Base-by-base conservation (phyloP, 768 basidiomycete species). In the Leucosporidium creatinivorum region DNA sequence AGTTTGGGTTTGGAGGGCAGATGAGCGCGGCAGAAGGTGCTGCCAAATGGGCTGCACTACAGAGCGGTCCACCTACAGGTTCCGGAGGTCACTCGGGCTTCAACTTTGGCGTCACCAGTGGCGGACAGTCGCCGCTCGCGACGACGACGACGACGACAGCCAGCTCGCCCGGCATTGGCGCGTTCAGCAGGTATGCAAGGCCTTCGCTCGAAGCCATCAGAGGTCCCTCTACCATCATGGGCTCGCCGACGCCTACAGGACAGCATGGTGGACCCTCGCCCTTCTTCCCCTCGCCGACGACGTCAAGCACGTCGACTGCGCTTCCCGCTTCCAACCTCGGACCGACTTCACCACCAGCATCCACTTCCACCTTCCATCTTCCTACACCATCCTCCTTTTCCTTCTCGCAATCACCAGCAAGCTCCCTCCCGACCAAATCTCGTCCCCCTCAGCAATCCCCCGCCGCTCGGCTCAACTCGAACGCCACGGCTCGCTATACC, bases 401-500 rank as follows among this genome's bases (percentile, higher is more conserved):
- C 23, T 51, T 51, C 21, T 51, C 50, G 8, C 23, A 26, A 23
- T 23, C 50, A 51, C 50, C 50, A 26, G 23, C 50, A 51, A 51
- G 17, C 21, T 26, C 23, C 23, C 50, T 23, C n/a, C 50, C 21
- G 17, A 23, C 50, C 50, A 5, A 6, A 2, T 23, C 50, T 13
- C 50, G 23, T 9, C 39, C 39, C 10, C 39, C 39, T 44, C 39
- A 44, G 15, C 39, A 44, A 44, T 44, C 39, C 39, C 15, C 39
- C 10, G 39, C 39, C 39, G 39, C 15, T 44, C 39, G 39, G 10
- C 39, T 51, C 50, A 26, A 26, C 50, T 7, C 23, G 18, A 26
- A 51, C 21, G 13, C 21, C 5, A 23, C 13, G 6, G 18, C 21
- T 51, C 69, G 69, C n/a, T 70, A 51, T 64, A 51, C 67, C 13